Evolutionary conservation across 2,329 filamentous ascomycete genomes (phyloP).

Genomic region (Colletotrichum coccodes): DNA sequence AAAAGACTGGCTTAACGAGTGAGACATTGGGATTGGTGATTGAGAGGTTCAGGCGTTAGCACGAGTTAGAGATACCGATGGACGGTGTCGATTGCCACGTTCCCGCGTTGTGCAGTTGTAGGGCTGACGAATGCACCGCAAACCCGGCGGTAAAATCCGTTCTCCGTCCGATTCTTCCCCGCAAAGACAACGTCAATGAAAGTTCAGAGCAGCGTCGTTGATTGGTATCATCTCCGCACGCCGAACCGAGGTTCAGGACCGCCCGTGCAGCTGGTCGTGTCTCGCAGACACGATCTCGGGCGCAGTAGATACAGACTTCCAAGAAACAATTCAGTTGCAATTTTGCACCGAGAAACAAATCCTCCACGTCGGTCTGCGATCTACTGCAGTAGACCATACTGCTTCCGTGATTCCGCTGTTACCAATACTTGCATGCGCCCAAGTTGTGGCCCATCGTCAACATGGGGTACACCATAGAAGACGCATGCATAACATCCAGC

Average conservation of each 20-base stretch:
- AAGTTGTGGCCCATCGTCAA: too few species aligned
- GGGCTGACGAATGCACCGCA: background rate
- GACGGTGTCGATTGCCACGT: background rate
- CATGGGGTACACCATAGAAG: constrained; percentile 28
- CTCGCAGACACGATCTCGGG: background rate
- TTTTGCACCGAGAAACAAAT: background rate
- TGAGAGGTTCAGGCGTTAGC: too few species aligned
- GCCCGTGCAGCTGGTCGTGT: background rate
- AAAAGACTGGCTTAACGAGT: background rate
- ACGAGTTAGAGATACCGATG: too few species aligned
- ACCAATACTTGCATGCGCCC: background rate
- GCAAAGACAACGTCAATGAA: constrained; percentile 4
- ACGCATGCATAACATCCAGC: constrained; percentile 14
- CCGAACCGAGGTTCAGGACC: background rate
- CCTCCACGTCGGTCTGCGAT: too few species aligned
- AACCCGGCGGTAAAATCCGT: background rate
- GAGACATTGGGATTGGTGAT: constrained; percentile 1
- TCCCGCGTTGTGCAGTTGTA: background rate
- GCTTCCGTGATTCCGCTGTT: too few species aligned
- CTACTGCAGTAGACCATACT: background rate
- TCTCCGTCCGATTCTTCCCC: constrained; percentile 14
- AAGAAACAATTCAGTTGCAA: background rate
- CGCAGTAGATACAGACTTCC: background rate
- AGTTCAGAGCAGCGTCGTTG: constrained; percentile 16
- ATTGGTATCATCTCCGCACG: constrained; percentile 4